Base-by-base conservation (phyloP, 176 grass and related monocot species). In the Miscanthus lutarioriparius region DNA sequence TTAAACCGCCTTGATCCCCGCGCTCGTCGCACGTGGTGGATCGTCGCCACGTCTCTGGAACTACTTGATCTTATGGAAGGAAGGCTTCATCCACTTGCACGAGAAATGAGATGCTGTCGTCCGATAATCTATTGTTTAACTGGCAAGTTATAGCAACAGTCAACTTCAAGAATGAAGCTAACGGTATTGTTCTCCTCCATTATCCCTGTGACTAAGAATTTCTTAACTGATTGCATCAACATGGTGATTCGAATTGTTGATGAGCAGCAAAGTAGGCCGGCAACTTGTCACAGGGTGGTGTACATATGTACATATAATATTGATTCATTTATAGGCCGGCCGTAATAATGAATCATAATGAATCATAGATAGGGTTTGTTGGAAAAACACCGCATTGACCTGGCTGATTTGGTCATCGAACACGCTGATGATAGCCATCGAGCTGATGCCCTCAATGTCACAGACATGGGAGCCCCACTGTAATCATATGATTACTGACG, bases 141-240 rank as follows among this genome's bases (percentile, higher is more conserved):
- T 37, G 9, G 8, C 82, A 75, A 76, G 5, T 39, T 67, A 61
- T 53, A 22, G 71, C 71, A 76, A 54, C 72, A 54, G 82, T 84
- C 72, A 76, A 67, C 72, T 28, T 3, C 19, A 12, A 45, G 22
- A 59, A 59, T 4, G 7, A 54, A 54, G 51, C 1, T 56, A 22
- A 22, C 2, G 53, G 53, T n/a, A 56, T 2, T 56, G 20, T 56
- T 22, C 37, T n/a, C 67, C 36, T 70, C 67, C 67, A 6, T n/a
- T 70, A 70, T 38, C 33, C 32, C 65, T 49, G 6, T 1, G 16
- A 51, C 5, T 51, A 19, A 17, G 19, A 54, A 22, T 54, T 58
- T 3, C 20, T 58, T n/a, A 58, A 58, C 20, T 58, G 7, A 68
- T 68, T 68, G 15, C 32, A 68, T 39, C 67, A 39, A n/a, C 19